phyloP scores from a whole-genome alignment of 805 yeast genomes.

The Candida pini region DNA sequence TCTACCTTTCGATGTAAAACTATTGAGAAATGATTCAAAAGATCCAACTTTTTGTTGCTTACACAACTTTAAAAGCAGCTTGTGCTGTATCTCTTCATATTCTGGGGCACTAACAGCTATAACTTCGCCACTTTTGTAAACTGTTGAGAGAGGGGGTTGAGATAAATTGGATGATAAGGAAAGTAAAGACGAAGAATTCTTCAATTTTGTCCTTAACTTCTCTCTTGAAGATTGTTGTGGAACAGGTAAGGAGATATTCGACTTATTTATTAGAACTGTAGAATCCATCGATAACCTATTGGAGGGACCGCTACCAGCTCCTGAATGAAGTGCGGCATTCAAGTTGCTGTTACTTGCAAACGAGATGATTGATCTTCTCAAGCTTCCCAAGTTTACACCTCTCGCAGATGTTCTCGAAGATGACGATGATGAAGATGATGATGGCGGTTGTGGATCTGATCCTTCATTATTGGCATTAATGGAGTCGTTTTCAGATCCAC shows the following conservation, averaged over 20 bases:
- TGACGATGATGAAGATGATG: conserved; percentile 1
- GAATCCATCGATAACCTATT: conserved; percentile 23
- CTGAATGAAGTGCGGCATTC: not conserved
- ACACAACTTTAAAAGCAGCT: conserved; percentile 32
- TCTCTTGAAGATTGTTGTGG: conserved; percentile 52
- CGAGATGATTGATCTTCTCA: conserved; percentile 12
- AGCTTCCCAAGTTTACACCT: conserved; percentile 6
- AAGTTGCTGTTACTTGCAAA: conserved; percentile 3
- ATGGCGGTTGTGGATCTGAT: too few species aligned
- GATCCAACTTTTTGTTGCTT: conserved; percentile 26
- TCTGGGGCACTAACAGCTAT: conserved; percentile 31
- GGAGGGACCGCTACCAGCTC: not conserved
- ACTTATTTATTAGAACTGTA: conserved; percentile 25
- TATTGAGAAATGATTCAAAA: conserved; percentile 27
- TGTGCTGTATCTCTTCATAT: conserved; percentile 28
- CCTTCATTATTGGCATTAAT: conserved; percentile 10
- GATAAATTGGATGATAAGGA: conserved; percentile 32
- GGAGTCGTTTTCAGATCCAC: too few species aligned
- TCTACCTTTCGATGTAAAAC: conserved; percentile 14
- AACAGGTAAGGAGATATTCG: conserved; percentile 52
- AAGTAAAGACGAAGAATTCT: conserved; percentile 43
- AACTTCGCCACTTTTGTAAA: conserved; percentile 13
- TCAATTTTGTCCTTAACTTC: conserved; percentile 47
- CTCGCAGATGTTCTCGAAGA: conserved; percentile 7
- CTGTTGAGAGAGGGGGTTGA: conserved; percentile 6